phyloP scores from a whole-genome alignment of 2,329 filamentous ascomycete species.

The Verticillium nubilum region DNA sequence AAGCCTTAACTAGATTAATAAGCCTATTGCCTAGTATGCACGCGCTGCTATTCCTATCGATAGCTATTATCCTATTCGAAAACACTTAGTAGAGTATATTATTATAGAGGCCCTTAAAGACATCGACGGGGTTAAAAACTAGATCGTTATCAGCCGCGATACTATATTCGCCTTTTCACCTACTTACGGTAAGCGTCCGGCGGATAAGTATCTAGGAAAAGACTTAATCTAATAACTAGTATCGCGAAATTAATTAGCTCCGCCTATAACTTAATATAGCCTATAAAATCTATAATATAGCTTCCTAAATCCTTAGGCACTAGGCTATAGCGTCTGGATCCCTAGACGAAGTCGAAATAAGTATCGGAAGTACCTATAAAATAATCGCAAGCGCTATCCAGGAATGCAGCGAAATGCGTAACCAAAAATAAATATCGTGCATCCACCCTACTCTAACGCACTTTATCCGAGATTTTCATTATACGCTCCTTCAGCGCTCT shows the following conservation, averaged over 20 bases:
- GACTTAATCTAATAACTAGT: conserved; percentile 2
- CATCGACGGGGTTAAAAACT: conserved; percentile 3
- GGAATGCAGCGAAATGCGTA: background rate
- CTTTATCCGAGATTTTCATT: background rate
- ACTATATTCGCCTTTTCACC: background rate
- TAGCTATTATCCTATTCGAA: background rate
- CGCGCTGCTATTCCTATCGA: background rate
- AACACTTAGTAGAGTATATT: background rate
- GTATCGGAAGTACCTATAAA: background rate
- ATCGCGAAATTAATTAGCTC: background rate
- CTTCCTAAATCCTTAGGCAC: background rate
- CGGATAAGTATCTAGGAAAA: conserved; percentile 1
- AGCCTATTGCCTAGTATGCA: background rate
- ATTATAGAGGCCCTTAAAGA: conserved; percentile 5
- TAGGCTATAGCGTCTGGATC: background rate
- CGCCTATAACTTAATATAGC: background rate
- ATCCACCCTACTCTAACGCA: background rate
- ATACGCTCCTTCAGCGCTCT: background rate
- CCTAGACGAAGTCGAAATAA: conserved; percentile 1
- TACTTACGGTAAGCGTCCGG: background rate
- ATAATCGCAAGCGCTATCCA: background rate
- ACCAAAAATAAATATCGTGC: conserved; percentile 3
- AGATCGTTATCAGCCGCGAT: background rate
- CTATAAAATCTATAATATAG: background rate
- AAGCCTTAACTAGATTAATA: background rate